Evolutionary conservation across 768 basidiomycete genomes (phyloP), one percentile per base, ranked within the genome.

Genomic region (Leccinum barrowsii): DNA sequence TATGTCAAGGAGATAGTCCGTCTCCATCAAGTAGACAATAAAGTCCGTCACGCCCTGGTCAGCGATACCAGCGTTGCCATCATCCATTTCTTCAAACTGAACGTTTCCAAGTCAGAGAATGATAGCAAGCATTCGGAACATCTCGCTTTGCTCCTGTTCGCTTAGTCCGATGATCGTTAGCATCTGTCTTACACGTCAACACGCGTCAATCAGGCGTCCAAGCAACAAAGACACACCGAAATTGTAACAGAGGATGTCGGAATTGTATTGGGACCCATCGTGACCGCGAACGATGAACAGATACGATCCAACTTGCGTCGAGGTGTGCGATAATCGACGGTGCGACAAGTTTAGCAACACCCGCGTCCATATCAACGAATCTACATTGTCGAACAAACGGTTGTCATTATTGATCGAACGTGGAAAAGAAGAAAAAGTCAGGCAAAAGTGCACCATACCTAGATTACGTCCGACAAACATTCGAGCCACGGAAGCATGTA

Each of bases 81-180:
- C 90, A 62, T 95, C 92, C 71, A 81, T 82, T 71, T 97, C 94
- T 35, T 75, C 75, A 69, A 94, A 99, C 64, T 94, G 89, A 19
- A 96, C 88, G 63, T 99, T 99, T 46, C 97, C 97, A 2, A 99
- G 81, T 96, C 97, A 98, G 12, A 99, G 82, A 67, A 98, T 80
- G 58, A 86, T 82, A 5, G 96, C 92, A 48, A 99, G 82, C 84
- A 93, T 91, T 57, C 94, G 86, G 74, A 95, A 90, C 65, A 99
- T 98, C 64, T 95, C 89, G 68, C 77, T 84, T 71, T 98, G 95
- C 71, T 99, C 97, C 8, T 85, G 78, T 13, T 79, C 77, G 49
- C 81, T 82, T n/a, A 99, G 80, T 37, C 97, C 97, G 62, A 99
- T 94, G 59, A 90, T 78, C 26, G 13, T 63, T 28, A 58, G 26